These are phyloP conservation scores for Myriosclerotinia duriaeana DNA, from an alignment of 2,329 filamentous ascomycete genomes.

Conservation along the genomic window DNA sequence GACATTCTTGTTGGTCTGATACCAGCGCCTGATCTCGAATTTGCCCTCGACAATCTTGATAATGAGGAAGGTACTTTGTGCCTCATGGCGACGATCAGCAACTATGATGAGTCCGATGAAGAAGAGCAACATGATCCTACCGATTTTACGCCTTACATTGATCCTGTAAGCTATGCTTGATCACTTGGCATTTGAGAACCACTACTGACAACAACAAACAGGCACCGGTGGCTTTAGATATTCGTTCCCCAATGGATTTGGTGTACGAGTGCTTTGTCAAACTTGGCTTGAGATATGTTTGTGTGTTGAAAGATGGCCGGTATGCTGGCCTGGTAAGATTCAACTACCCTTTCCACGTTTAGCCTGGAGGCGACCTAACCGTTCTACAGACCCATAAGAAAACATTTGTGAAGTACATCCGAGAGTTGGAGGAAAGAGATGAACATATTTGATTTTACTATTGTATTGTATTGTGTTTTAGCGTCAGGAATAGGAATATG, in stretches of 20 bases:
- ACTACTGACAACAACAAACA: slow-evolving; percentile 38
- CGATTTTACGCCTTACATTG: slow-evolving; percentile 88
- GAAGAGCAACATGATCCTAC: slow-evolving; percentile 61
- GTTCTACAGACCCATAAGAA: slow-evolving; percentile 79
- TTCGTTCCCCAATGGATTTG: slow-evolving; percentile 86
- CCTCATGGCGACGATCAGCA: slow-evolving; percentile 72
- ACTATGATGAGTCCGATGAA: slow-evolving; percentile 63
- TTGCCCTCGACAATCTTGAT: slow-evolving; percentile 78
- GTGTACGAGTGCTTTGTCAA: slow-evolving; percentile 98
- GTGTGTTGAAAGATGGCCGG: slow-evolving; percentile 77
- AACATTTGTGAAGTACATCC: slow-evolving; percentile 90
- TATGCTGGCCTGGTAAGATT: slow-evolving; percentile 78
- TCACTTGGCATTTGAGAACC: slow-evolving; percentile 9
- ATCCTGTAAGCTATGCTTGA: slow-evolving; percentile 60
- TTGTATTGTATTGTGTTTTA: slow-evolving; percentile 17
- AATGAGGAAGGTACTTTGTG: slow-evolving; percentile 74
- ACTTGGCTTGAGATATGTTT: slow-evolving; percentile 87
- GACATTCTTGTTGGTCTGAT: slow-evolving; percentile 84
- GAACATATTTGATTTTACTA: slow-evolving; percentile 26
- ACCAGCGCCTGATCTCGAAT: slow-evolving; percentile 90
- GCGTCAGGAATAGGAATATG: slow-evolving; percentile 10
- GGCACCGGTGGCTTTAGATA: slow-evolving; percentile 85
- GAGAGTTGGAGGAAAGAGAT: slow-evolving; percentile 67
- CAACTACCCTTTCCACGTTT: neutral
- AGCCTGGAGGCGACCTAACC: slow-evolving; percentile 26